Base-by-base conservation (phyloP, 176 grass and related monocot species). In the Paspalum vaginatum region DNA sequence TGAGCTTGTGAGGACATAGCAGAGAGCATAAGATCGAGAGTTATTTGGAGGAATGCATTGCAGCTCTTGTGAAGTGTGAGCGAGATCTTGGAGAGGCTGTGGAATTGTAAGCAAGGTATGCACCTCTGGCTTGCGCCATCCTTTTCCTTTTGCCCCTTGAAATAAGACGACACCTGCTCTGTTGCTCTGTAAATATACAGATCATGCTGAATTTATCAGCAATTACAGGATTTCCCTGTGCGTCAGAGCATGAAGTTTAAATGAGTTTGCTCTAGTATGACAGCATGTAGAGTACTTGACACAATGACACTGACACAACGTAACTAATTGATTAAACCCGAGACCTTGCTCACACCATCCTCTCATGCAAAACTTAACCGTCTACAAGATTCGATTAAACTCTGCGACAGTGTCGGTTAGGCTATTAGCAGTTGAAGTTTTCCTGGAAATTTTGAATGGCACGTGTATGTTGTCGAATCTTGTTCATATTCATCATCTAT, bases 51-150 rank as follows among this genome's bases (percentile, higher is more conserved):
- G 39, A 72, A 45, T 7, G 37, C 26, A n/a, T 40, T 42, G 57
- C 73, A 49, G 10, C 63, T 55, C 56, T 42, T 67, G 8, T 24
- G 76, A 76, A 76, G 65, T 45, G 60, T 56, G 37, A 56, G 22
- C 39, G 62, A 8, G 37, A 60, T 11, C 68, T 45, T 82, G 39
- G 10, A 13, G 53, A 20, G 39, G 39, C 9, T 7, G 15, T 38
- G 40, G 15, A 50, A 20, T 7, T 70, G 46, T 51, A 77, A 49
- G 72, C 12, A 72, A 85, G 87, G 87, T 89, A 81, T 58, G 81
- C 6, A 58, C 25, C 5, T 73, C 9, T 21, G 70, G 4, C 39
- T 78, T 55, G 11, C 7, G 66, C 5, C 5, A 43, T 65, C 41
- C 7, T 45, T 17, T 87, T 39, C 1, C 24, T 59, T 70, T 63